Evolutionary conservation across 345 rosid genomes (phyloP).

Genomic region (Salix arbutifolia): DNA sequence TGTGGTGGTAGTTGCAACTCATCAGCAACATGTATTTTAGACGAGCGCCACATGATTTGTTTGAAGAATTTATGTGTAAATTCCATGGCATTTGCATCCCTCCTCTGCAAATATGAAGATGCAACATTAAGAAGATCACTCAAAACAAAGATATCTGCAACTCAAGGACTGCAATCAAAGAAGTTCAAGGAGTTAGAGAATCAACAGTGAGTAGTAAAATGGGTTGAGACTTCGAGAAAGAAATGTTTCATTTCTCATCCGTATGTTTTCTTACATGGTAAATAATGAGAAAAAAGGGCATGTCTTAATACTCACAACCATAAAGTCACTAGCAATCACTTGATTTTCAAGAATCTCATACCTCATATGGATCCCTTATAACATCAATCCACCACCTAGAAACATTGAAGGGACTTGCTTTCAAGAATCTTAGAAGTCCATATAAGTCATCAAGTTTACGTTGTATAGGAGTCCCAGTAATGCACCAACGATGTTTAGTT

Average conservation of each 20-base stretch:
- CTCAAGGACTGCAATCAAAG: neutral
- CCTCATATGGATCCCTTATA: constrained; percentile 91
- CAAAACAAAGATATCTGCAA: neutral
- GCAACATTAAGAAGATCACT: constrained; percentile 1
- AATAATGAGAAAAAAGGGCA: neutral
- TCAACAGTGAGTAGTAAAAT: neutral
- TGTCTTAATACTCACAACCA: neutral
- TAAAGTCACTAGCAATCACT: neutral
- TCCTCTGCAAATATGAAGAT: constrained; percentile 44
- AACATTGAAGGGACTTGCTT: constrained; percentile 72
- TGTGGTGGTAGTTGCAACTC: constrained; percentile 90
- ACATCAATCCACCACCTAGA: constrained; percentile 91
- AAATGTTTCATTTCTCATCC: too few species aligned
- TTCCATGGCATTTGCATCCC: constrained; percentile 65
- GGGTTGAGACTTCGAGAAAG: too few species aligned
- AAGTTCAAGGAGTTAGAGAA: neutral
- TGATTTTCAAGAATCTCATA: constrained; percentile 14
- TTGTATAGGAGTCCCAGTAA: constrained; percentile 95
- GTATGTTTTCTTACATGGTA: too few species aligned
- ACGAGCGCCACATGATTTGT: constrained; percentile 96
- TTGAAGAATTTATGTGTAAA: constrained; percentile 72
- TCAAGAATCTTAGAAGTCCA: constrained; percentile 79
- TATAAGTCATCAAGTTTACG: constrained; percentile 88
- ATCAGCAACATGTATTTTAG: constrained; percentile 81
- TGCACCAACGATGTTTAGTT: constrained; percentile 86